Base-by-base conservation (phyloP, 495 filamentous ascomycete genomes). In the Darksidea phi region DNA sequence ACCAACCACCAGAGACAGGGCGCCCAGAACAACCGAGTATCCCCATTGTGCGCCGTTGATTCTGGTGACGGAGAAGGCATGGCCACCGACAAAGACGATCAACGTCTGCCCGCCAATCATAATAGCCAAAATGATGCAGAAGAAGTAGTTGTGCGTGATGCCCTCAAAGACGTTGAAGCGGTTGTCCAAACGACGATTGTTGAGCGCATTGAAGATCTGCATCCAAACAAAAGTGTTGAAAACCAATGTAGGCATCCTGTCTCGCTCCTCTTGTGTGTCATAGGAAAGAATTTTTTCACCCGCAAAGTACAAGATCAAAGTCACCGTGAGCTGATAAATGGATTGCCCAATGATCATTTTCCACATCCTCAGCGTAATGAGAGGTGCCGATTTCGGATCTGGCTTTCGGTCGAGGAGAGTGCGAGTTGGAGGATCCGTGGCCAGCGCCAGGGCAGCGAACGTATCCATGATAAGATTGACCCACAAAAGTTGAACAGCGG, bases 151-250 rank as follows among this genome's bases (percentile, higher is more conserved):
- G 61, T 77, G 81, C 46, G 77, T 79, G 24, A 96, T 82, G 17
- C 90, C 90, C 63, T 95, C 90, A 72, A 97, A 87, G 63, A 96
- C 88, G 68, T 96, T 96, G 76, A 94, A 83, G 24, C 83, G 81
- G 76, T 95, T 97, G 70, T 97, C 92, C 15, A 97, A 79, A 1
- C 90, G 88, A 48, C 90, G 88, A 73, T 82, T 89, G 68, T 91
- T 91, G 75, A 88, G 85, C 69, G 90, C 80, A 69, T 96, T 95
- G 81, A 95, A 95, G 64, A 95, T 91, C 65, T 95, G 90, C 88
- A 95, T 92, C 86, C 90, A 96, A 37, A 94, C 88, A 66, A 93
- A 95, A 1, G 88, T 90, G 76, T 95, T 96, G 79, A 95, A 95
- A 23, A 95, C 82, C 38, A 93, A 76, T 1, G 89, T 90, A 57